Base-by-base conservation (phyloP, 2,329 filamentous ascomycete species). In the Fusarium zealandicum region DNA sequence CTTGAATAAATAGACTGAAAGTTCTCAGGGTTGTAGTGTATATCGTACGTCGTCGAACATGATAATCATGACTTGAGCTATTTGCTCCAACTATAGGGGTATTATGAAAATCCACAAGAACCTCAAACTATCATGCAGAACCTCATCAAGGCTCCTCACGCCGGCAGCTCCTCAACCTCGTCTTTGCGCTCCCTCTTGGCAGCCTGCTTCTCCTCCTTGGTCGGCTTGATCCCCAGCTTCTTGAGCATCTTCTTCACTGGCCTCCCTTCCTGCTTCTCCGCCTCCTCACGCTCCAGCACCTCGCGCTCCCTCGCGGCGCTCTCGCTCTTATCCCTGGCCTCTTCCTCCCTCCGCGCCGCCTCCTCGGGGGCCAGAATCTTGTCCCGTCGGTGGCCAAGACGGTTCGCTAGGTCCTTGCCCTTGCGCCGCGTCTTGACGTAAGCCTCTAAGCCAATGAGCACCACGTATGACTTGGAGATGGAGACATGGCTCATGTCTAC, bases 401-500 rank as follows among this genome's bases (percentile, higher is more conserved):
- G 82, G 50, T 80, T 76, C 53, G 76, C 68, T 10, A 80, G 63
- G 38, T 76, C 73, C 73, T 89, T 90, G 28, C 88, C 80, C 68
- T 86, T 86, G 51, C 80, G 79, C 42, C 87, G 84, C 11, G 87
- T 88, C 65, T 86, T 86, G 42, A 88, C 75, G 69, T 96, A 96
- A 12, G 86, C 83, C 76, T 96, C 92, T 5, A 96, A 79, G 0
- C 93, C 93, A 1, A 93, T 83, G 1, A 96, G 80, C 1, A 96
- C 86, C 0, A 90, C 88, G 69, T 96, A 96, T 2, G 88, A 89
- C 65, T 92, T 88, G 35, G 87, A 91, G 38, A 96, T 90, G 14
- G 86, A 89, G 10, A 96, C 86, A 20, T 84, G 87, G 12, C 82
- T 85, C 83, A 93, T 90, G 71, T 97, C 92, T 1, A 89, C 92